These are phyloP conservation scores for Clarireedia sp. DNA, from an alignment of 2,329 filamentous ascomycete genomes.

Conservation along the genomic window DNA sequence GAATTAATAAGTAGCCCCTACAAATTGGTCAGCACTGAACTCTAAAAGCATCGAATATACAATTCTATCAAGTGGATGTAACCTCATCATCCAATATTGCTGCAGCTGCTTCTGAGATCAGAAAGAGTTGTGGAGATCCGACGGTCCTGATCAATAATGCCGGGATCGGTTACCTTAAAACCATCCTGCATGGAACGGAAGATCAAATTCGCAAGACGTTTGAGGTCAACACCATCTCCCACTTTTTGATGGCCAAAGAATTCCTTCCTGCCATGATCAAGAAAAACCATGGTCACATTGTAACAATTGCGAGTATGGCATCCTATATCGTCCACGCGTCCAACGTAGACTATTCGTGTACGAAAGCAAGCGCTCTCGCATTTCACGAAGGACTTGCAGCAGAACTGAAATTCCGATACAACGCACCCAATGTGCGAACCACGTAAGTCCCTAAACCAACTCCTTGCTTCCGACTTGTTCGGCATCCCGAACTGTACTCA, in stretches of 20 bases:
- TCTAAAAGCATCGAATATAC: slow-evolving; percentile 41
- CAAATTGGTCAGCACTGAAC: background rate
- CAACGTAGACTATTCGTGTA: slow-evolving; percentile 56
- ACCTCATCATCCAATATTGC: slow-evolving; percentile 47
- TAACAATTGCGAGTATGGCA: slow-evolving; percentile 52
- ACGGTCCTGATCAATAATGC: slow-evolving; percentile 69
- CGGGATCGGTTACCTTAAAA: slow-evolving; percentile 50
- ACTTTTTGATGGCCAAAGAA: slow-evolving; percentile 55
- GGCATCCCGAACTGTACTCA: background rate
- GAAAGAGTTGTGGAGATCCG: slow-evolving; percentile 49
- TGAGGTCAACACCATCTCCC: slow-evolving; percentile 60
- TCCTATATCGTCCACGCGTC: slow-evolving; percentile 17
- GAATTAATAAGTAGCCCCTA: background rate
- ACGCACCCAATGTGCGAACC: slow-evolving; percentile 51
- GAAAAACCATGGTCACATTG: slow-evolving; percentile 61
- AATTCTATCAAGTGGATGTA: slow-evolving; percentile 62
- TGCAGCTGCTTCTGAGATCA: slow-evolving; percentile 44
- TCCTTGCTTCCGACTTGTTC: background rate
- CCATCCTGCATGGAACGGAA: slow-evolving; percentile 49
- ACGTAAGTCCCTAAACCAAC: slow-evolving; percentile 20
- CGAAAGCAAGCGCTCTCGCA: slow-evolving; percentile 56
- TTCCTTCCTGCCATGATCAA: slow-evolving; percentile 61
- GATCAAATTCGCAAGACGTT: slow-evolving; percentile 56
- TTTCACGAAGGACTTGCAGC: slow-evolving; percentile 59
- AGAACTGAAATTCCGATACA: slow-evolving; percentile 51